Percentiles rank a stretch among this genome's conserved stretches.
Evolutionary conservation across 2,329 filamentous ascomycete species (phyloP).

Genomic region (Paraconiothyrium brasiliense): DNA sequence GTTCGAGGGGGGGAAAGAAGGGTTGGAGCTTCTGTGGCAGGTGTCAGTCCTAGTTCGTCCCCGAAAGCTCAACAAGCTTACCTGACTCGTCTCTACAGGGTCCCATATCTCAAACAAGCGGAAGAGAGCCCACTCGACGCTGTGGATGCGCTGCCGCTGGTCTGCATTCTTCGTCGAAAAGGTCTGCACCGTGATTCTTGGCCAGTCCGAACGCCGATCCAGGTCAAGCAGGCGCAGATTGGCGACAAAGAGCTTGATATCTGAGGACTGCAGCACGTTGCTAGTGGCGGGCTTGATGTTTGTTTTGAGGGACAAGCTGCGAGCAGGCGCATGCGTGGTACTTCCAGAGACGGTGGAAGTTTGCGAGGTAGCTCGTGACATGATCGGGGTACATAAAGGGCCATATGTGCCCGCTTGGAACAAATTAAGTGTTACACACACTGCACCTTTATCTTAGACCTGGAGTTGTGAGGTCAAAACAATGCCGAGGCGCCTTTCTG

Average conservation of each 20-base stretch:
- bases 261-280: constrained; percentile 38
- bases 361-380: constrained; percentile 41
- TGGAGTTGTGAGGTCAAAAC: constrained; percentile 3
- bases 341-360: constrained; percentile 32
- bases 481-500: constrained; percentile 12
- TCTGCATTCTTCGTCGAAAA: constrained; percentile 76
- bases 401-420: constrained; percentile 20
- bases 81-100: constrained; percentile 75
- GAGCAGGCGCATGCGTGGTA: constrained; percentile 31
- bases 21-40: constrained; percentile 78
- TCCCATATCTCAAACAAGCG: constrained; percentile 88
- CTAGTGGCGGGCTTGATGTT: constrained; percentile 31
- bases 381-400: constrained; percentile 20
- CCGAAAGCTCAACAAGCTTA: constrained; percentile 47
- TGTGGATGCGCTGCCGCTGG: constrained; percentile 82
- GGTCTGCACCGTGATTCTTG: constrained; percentile 73
- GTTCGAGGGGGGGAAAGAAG: constrained; percentile 90
- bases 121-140: constrained; percentile 91
- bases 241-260: constrained; percentile 72
- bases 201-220: constrained; percentile 81
- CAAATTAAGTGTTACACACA: neutral
- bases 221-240: constrained; percentile 86
- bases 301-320: constrained; percentile 46
- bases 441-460: neutral
- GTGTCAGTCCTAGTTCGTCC: constrained; percentile 10